These are phyloP conservation scores for Smittium culicis DNA, from an alignment of 371 early-diverging fungal species.

Conservation along the genomic window DNA sequence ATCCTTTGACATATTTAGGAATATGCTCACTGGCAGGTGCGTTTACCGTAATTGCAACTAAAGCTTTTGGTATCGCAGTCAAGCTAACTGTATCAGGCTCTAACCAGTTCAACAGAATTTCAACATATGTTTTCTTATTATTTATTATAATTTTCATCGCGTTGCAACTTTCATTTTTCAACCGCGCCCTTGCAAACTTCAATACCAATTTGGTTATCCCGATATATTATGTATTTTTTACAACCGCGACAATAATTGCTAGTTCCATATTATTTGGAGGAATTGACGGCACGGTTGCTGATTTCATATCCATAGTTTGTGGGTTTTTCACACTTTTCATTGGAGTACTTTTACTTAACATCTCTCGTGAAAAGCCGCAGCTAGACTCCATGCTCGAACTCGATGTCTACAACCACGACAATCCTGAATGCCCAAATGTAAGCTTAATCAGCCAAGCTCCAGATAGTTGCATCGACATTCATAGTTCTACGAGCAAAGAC, in stretches of 20 bases:
- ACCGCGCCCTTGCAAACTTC: slow-evolving; percentile 82
- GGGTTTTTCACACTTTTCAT: slow-evolving; percentile 84
- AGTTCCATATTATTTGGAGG: slow-evolving; percentile 77
- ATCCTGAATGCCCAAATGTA: too few species aligned
- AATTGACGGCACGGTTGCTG: slow-evolving; percentile 54
- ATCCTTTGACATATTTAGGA: slow-evolving; percentile 72
- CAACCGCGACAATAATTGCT: slow-evolving; percentile 78
- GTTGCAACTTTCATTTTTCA: slow-evolving; percentile 91
- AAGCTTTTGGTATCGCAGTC: slow-evolving; percentile 81
- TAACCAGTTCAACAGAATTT: slow-evolving; percentile 75
- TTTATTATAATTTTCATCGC: slow-evolving; percentile 64
- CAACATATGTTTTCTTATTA: slow-evolving; percentile 73
- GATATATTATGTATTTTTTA: slow-evolving; percentile 87
- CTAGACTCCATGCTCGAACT: too few species aligned
- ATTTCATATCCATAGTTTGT: slow-evolving; percentile 64
- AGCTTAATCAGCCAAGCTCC: too few species aligned
- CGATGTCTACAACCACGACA: too few species aligned
- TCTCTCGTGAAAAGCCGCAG: too few species aligned
- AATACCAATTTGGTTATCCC: slow-evolving; percentile 77
- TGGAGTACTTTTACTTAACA: slow-evolving; percentile 72
- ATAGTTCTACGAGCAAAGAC: too few species aligned
- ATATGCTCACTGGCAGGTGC: slow-evolving; percentile 79
- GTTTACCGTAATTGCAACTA: slow-evolving; percentile 78
- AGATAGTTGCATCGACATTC: too few species aligned
- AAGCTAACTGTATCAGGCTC: slow-evolving; percentile 77